Conservation (phyloP, 1,284 basidiomycete genomes). For the Tilletia setariae region DNA sequence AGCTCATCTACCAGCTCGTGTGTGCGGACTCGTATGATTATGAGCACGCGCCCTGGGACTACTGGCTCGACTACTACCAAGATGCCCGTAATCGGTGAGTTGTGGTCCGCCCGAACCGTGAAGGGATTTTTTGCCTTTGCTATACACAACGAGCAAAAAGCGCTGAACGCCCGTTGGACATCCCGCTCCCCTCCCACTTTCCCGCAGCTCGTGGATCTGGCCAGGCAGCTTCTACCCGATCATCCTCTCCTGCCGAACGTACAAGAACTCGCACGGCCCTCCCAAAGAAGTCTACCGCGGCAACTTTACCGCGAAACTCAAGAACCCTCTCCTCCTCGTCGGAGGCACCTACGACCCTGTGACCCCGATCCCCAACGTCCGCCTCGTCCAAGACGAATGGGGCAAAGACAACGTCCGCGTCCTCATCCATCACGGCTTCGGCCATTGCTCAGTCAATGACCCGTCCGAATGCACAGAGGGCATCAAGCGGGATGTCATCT, state of each 20-base stretch:
- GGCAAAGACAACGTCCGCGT: conserved; percentile 24
- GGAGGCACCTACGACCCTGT: conserved; percentile 30
- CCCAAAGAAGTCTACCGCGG: conserved; percentile 32
- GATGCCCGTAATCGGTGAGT: not conserved
- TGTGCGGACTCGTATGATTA: conserved; percentile 30
- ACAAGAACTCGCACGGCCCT: conserved; percentile 18
- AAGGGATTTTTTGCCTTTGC: too few relatives aligned
- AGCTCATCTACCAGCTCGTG: conserved; percentile 27
- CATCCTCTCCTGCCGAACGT: conserved; percentile 32
- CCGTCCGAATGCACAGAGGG: not conserved
- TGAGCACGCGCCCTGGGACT: not conserved
- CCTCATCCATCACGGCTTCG: conserved; percentile 25
- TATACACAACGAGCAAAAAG: too few relatives aligned
- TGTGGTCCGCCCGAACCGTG: not conserved
- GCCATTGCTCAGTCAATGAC: not conserved
- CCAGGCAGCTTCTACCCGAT: conserved; percentile 24
- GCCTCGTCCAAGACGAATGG: conserved; percentile 25
- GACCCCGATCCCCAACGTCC: conserved; percentile 27
- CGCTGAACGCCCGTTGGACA: too few relatives aligned
- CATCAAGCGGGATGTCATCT: not conserved
- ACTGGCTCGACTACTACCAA: conserved; percentile 5
- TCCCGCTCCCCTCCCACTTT: not conserved
- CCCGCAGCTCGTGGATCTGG: conserved; percentile 10
- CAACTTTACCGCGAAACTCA: conserved; percentile 21
- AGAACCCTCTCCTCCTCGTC: conserved; percentile 25